Base-by-base conservation (phyloP, 441 rosid genomes). In the Populus trichocarpa region DNA sequence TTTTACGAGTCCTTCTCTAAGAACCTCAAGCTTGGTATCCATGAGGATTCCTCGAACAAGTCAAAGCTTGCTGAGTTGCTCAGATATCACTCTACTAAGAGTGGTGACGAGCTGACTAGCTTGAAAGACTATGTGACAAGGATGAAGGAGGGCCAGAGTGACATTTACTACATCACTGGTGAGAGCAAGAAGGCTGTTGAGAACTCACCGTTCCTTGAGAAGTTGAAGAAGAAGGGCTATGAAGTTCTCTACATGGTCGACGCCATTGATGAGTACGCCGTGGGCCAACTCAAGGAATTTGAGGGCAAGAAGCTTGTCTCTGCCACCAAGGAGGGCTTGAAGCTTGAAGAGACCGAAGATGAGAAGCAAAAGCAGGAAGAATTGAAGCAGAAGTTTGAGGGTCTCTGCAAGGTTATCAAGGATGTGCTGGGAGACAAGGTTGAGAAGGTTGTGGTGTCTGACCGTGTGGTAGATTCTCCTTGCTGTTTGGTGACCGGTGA, bases 1-100 rank as follows among this genome's bases (percentile, higher is more conserved):
- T 92, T 92, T 72, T 89, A 90, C 0, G 93, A 88, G 73, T 84
- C 93, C 8, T 92, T 88, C 88, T 89, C 94, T 0, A 90, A 92
- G 93, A 92, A 92, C 82, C 90, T 42, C 65, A 59, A 61, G 26
- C 66, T 61, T 22, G 66, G 28, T 8, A 61, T 61, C 14, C 66
- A 23, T 23, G 66, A 22, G 66, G 66, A 61, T 61, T 61, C 25
- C 28, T 6, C 10, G 7, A 61, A 61, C 66, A 61, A 61, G 57
- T 13, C 57, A 46, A 46, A 46, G 57, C 18, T 46, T 46, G 57
- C 57, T 46, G 57, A 46, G 18, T 46, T 46, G 57, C 57, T 46
- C 57, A 46, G 57, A 46, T 46, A 46, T 4, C 57, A 46, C 57
- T 46, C 57, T 5, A 46, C 57, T 4, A 46, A 46, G 57, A 46